phyloP scores from a whole-genome alignment of 176 grass and related monocot genomes.

The Oryza rufipogon region DNA sequence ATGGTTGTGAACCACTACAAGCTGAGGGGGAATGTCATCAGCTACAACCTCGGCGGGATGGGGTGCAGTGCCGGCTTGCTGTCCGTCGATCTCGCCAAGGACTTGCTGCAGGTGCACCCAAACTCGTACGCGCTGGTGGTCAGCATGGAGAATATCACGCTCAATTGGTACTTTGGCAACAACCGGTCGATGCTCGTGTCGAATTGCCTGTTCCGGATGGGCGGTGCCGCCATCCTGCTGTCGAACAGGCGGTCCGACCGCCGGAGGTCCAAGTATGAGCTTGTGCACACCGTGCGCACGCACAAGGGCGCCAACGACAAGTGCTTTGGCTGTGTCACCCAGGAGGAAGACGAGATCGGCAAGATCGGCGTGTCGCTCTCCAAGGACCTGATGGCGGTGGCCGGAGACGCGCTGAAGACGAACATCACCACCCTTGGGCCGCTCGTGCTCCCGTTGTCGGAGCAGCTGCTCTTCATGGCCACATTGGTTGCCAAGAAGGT shows the following conservation, averaged over 20 bases:
- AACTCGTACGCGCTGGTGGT: conserved; percentile 74
- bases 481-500: conserved; percentile 84
- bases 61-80: conserved; percentile 88
- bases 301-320: conserved; percentile 88
- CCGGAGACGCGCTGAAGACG: conserved; percentile 91
- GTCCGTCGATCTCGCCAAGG: conserved; percentile 87
- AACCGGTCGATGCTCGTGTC: conserved; percentile 85
- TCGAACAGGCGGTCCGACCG: conserved; percentile 60
- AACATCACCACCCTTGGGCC: conserved; percentile 96
- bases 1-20: conserved; percentile 99
- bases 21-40: conserved; percentile 78
- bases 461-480: conserved; percentile 85
- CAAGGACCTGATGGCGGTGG: conserved; percentile 91
- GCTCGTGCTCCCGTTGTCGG: conserved; percentile 77
- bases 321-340: conserved; percentile 82
- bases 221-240: conserved; percentile 87
- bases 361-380: conserved; percentile 88
- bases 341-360: conserved; percentile 70
- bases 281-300: conserved; percentile 90
- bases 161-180: conserved; percentile 97
- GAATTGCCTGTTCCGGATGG: conserved; percentile 93
- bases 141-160: conserved; percentile 96
- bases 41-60: conserved; percentile 93
- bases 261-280: conserved; percentile 82
- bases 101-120: conserved; percentile 76